Percentiles rank a stretch among this genome's conserved stretches.
Conservation (phyloP, 805 yeast species). For the Candida chilensis region DNA sequence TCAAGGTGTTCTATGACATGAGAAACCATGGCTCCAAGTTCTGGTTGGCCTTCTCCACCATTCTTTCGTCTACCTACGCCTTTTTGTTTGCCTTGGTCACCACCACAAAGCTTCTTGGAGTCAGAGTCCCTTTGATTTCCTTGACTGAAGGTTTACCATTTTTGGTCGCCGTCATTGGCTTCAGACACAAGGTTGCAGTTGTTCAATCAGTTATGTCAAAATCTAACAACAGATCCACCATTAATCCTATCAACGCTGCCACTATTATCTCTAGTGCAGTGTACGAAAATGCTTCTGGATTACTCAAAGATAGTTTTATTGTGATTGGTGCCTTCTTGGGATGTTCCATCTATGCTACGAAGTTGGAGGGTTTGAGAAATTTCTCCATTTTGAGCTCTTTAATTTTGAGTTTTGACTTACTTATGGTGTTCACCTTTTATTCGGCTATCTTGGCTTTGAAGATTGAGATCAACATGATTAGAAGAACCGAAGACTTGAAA, state of each 20-base stretch:
- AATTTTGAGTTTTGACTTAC: slow-evolving; percentile 60
- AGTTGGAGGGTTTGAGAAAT: slow-evolving; percentile 65
- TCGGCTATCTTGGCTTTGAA: slow-evolving; percentile 80
- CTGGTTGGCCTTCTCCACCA: slow-evolving; percentile 77
- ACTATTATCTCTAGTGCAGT: slow-evolving; percentile 10
- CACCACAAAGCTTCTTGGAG: slow-evolving; percentile 44
- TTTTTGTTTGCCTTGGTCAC: slow-evolving; percentile 70
- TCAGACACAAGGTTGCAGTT: slow-evolving; percentile 72
- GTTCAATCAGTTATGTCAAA: slow-evolving; percentile 46
- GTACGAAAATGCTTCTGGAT: slow-evolving; percentile 27
- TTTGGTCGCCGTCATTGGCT: slow-evolving; percentile 85
- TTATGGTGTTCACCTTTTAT: slow-evolving; percentile 72
- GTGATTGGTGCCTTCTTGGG: slow-evolving; percentile 63
- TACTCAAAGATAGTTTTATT: slow-evolving; percentile 68
- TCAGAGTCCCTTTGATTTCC: slow-evolving; percentile 61
- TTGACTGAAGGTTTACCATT: slow-evolving; percentile 91
- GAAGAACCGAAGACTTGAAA: slow-evolving; percentile 69
- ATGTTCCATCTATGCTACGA: slow-evolving; percentile 57
- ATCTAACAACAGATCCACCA: slow-evolving; percentile 18
- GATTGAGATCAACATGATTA: slow-evolving; percentile 80
- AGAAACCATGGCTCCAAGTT: slow-evolving; percentile 69
- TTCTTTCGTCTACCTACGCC: slow-evolving; percentile 74
- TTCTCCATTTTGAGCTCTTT: slow-evolving; percentile 71
- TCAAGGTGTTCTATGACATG: slow-evolving; percentile 71
- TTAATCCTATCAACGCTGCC: slow-evolving; percentile 15